phyloP scores from a whole-genome alignment of 1,284 basidiomycete species.

The Tremellales sp. region DNA sequence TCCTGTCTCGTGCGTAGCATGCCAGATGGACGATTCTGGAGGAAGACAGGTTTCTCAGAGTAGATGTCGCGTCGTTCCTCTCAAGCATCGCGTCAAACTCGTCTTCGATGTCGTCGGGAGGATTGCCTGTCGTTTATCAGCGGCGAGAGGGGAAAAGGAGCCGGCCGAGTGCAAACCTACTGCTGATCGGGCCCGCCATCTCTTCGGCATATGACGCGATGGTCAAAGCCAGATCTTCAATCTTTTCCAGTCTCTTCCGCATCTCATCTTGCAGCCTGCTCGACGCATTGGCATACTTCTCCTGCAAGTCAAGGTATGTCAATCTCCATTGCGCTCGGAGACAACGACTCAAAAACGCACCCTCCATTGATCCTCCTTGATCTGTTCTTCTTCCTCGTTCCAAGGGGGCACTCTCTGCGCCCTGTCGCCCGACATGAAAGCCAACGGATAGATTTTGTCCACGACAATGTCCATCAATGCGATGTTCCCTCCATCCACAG shows the following conservation, averaged over 20 bases:
- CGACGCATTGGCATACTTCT: conserved; percentile 35
- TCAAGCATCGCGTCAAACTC: conserved; percentile 40
- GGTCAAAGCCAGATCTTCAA: conserved; percentile 27
- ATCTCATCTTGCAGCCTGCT: conserved; percentile 32
- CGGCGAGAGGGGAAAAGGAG: too few relatives aligned
- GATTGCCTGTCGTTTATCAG: conserved; percentile 12
- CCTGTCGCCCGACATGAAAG: conserved; percentile 54
- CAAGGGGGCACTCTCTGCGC: conserved; percentile 59
- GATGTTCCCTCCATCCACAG: conserved; percentile 74
- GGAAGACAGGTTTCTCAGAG: conserved; percentile 45
- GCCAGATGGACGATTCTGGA: conserved; percentile 64
- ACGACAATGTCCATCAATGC: conserved; percentile 72
- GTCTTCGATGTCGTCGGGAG: conserved; percentile 26
- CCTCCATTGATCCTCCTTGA: conserved; percentile 63
- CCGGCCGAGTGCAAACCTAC: conserved; percentile 6
- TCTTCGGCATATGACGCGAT: conserved; percentile 25
- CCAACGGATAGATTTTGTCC: conserved; percentile 56
- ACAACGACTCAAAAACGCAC: conserved; percentile 49
- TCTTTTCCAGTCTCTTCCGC: conserved; percentile 24
- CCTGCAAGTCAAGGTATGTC: conserved; percentile 17
- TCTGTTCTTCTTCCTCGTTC: conserved; percentile 65
- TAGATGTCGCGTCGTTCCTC: conserved; percentile 39
- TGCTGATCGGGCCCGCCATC: conserved; percentile 2
- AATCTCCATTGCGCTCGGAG: background rate
- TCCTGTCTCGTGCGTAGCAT: conserved; percentile 55